Base-by-base conservation (phyloP, 495 filamentous ascomycete genomes). In the Glonium stellatum region DNA sequence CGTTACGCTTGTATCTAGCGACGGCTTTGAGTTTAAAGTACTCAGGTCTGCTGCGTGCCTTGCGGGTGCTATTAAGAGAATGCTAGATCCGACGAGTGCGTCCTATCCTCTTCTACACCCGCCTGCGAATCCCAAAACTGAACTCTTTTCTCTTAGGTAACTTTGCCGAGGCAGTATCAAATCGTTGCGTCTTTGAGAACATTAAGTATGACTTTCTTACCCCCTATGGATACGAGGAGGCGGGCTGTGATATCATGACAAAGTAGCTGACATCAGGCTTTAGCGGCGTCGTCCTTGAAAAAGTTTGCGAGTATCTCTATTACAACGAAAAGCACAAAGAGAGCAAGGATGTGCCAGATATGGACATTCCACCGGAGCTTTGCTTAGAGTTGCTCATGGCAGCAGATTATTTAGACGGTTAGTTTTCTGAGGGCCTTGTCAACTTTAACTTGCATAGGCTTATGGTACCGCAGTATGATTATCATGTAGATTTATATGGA, bases 1-100 rank as follows among this genome's bases (percentile, higher is more conserved):
- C 65, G 84, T 97, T 55, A 96, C 93, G 0, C 80, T 98, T 4
- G 78, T 95, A 19, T 97, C 92, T 0, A 80, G 76, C 58, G 95
- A 97, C 70, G 88, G 85, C 47, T 96, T 87, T 71, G 89, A 96
- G 70, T 97, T 92, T 70, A 81, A 95, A 50, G 75, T 97, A 37
- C 84, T 85, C 5, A 85, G 90, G 48, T 88, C 87, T 49, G 84
- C 88, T 0, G 84, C 90, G 47, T 82, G 81, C 61, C 72, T 88
- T 52, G 89, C 89, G 19, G 85, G 85, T 19, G 86, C 85, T 19
- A 88, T 98, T 66, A 84, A 82, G 60, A 80, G 84, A 65, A 96
- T 96, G 91, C 72, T 98, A 46, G 86, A 95, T 64, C 84, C 87
- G 5, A 76, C 77, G 55, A 90, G 89, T 90, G 71, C 60, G 83